Conservation (phyloP, 805 yeast species). For the Teunomyces cretensis region DNA sequence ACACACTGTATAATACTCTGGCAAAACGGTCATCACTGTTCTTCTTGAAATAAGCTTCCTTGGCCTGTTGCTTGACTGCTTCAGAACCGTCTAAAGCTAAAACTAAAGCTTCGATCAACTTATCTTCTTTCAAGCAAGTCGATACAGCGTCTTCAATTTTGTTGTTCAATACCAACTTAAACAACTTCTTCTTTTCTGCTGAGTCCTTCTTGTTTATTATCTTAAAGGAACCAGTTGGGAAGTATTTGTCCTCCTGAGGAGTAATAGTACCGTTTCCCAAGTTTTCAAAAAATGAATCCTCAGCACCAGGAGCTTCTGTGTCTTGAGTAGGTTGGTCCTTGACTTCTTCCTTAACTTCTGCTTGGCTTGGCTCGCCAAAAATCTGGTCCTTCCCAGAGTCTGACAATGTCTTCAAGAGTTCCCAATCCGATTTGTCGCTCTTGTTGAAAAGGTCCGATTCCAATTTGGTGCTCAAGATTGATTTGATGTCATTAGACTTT, state of each 20-base stretch:
- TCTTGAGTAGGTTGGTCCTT: conserved; percentile 8
- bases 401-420: conserved; percentile 52
- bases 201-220: conserved; percentile 34
- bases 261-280: conserved; percentile 26
- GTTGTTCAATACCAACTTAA: conserved; percentile 53
- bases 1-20: conserved; percentile 68
- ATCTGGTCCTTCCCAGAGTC: conserved; percentile 50
- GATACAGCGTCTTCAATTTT: conserved; percentile 67
- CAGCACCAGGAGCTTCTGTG: conserved; percentile 9
- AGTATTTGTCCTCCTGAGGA: conserved; percentile 2
- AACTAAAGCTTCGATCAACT: conserved; percentile 75
- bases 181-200: conserved; percentile 45
- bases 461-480: conserved; percentile 56
- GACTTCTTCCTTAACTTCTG: conserved; percentile 4
- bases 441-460: conserved; percentile 34
- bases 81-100: conserved; percentile 70
- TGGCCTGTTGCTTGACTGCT: conserved; percentile 62
- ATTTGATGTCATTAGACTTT: conserved; percentile 50
- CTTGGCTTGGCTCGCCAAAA: conserved; percentile 25
- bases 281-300: conserved; percentile 38
- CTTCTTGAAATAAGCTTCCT: conserved; percentile 66
- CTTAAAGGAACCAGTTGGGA: conserved; percentile 45
- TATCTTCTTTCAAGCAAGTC: conserved; percentile 59
- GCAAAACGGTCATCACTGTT: conserved; percentile 58
- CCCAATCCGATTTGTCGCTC: conserved; percentile 63